Base-by-base conservation (phyloP, 495 filamentous ascomycete genomes). In the Penicillium odoratum region DNA sequence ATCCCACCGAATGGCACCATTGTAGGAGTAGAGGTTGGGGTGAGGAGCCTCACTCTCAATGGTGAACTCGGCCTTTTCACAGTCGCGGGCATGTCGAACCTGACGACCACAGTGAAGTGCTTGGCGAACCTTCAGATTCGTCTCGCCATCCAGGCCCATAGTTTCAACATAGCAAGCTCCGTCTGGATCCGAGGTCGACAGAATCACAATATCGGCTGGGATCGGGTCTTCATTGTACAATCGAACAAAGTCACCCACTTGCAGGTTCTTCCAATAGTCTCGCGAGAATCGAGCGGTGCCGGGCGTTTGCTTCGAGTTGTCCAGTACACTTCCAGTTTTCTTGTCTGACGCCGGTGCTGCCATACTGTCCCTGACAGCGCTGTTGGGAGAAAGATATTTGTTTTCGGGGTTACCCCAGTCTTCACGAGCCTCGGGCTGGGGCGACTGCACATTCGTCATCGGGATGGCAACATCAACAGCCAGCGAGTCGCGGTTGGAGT, bases 151-250 rank as follows among this genome's bases (percentile, higher is more conserved):
- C 70, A 99, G 74, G 66, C 95, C 97, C 79, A 96, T 99, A 3
- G 95, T 99, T 74, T 99, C 95, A 25, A 98, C 88, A 62, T 98
- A 98, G 70, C 95, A 99, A 34, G 92, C 89, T 38, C 95, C 95
- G 65, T 99, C 95, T 4, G 85, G 82, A 64, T 97, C 94, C 3
- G 94, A 97, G 9, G 95, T 97, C 11, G 94, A 91, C n/a, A 99
- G 77, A 51, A 99, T 90, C 49, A 98, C 88, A 45, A 98, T 80
- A 74, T 99, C 95, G 40, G 95, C 93, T 3, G 95, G 95, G 29
- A 99, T 87, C 58, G 93, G 90, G 67, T 99, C 95, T 51, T 96
- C 90, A 60, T 96, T 97, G 74, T 97, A 97, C 51, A 99, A 82
- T 53, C 95, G 90, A 47, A 99, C 89, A 71, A 96, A 98, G 72